Base-by-base conservation (phyloP, 805 yeast genomes). In the Barnettozyma sp. region DNA sequence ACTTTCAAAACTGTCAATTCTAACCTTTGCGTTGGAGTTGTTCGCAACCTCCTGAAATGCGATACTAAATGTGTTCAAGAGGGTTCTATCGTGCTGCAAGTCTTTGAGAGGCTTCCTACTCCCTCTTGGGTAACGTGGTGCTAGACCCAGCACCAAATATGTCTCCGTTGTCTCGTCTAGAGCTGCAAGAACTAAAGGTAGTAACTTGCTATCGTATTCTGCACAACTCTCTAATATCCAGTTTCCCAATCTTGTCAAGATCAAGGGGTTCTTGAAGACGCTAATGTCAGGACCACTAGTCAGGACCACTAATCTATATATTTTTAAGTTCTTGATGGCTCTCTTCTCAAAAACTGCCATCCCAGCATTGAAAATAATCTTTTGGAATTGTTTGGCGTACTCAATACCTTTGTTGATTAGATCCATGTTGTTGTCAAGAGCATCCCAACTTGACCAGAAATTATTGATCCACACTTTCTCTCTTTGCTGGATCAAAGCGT, bases 1-100 rank as follows among this genome's bases (percentile, higher is more conserved):
- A 44, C 94, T 83, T 55, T 92, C 97, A 60, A 92, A 92, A 52
- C 95, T 86, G 56, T 92, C 97, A 43, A 92, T 82, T 50, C 90
- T 71, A 14, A 87, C 87, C 48, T 82, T 78, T 3, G 97, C 96
- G 27, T 87, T 90, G 6, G 95, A 82, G 15, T 74, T 73, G 30
- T 68, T 70, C 1, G 97, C 92, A 19, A 88, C 84, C 45, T 80
- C 82, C 56, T 86, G 96, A 58, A 92, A 92, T 23, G 95, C 95
- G 39, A 81, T 74, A 30, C 95, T 88, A 54, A 92, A 92, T 7
- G 85, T 79, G 54, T 92, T 90, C 34, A 80, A 61, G 23, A 78
- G 59, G 1, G 78, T 70, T 22, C 68, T 67, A 18, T 61, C 62
- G 13, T 52, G 50, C 14, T 59, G 58, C 7, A 56, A 47, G 7